phyloP scores from a whole-genome alignment of 371 early-diverging fungal genomes.

The Homolaphlyctis polyrhiza region DNA sequence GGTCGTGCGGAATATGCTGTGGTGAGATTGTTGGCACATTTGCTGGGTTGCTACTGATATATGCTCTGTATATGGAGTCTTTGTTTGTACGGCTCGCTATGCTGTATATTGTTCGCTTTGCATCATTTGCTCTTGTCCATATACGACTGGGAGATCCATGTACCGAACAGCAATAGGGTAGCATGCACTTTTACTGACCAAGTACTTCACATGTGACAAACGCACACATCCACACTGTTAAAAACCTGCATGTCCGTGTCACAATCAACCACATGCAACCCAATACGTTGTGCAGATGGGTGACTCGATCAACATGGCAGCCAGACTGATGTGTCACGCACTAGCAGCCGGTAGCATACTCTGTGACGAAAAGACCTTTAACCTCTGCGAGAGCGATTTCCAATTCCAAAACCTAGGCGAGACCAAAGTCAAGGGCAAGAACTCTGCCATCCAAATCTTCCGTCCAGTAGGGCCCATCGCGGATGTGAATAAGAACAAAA shows the following conservation, averaged over 20 bases:
- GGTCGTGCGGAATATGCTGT: conserved; percentile 49
- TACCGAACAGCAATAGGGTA: too few species aligned
- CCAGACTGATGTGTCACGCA: conserved; percentile 41
- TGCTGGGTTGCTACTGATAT: too few species aligned
- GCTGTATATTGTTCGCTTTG: too few species aligned
- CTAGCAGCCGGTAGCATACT: conserved; percentile 28
- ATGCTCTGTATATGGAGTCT: too few species aligned
- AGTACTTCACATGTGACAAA: too few species aligned
- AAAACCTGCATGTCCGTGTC: background rate
- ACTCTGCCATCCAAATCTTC: conserved; percentile 35
- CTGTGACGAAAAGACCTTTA: conserved; percentile 45
- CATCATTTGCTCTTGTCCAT: too few species aligned
- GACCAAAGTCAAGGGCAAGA: conserved; percentile 45
- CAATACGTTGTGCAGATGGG: too few species aligned
- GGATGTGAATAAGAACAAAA: conserved; percentile 11
- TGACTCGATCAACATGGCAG: conserved; percentile 58
- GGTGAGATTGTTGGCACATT: conserved; percentile 27
- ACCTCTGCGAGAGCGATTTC: conserved; percentile 35
- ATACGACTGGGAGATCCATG: too few species aligned
- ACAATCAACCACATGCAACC: too few species aligned
- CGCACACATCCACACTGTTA: background rate
- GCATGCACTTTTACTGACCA: too few species aligned
- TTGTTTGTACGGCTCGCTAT: too few species aligned
- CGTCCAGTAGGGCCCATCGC: conserved; percentile 22
- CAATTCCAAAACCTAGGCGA: conserved; percentile 40